Evolutionary conservation across 139 green algal genomes (phyloP).

Genomic region (Yamagishiella unicocca): DNA sequence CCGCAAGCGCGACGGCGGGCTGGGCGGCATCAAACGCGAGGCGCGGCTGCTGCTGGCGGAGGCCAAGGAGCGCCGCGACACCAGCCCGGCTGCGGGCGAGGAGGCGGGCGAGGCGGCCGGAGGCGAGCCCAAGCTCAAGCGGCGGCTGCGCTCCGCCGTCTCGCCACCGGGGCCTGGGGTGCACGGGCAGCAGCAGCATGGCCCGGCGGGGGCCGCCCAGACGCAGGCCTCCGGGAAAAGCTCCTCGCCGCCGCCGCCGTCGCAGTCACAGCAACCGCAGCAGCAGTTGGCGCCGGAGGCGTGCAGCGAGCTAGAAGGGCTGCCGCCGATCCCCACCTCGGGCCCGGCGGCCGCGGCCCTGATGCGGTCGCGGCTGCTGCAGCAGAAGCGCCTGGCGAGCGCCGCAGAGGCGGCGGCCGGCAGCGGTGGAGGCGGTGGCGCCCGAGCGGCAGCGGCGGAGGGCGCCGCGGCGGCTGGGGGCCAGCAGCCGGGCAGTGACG

Average conservation of each 20-base stretch:
- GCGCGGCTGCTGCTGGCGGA: conserved; percentile 39
- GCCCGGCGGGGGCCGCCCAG: background rate
- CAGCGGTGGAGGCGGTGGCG: no score
- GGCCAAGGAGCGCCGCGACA: background rate
- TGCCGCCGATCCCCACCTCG: background rate
- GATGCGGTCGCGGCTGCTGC: conserved; percentile 41
- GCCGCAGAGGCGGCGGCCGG: background rate
- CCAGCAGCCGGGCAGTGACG: background rate
- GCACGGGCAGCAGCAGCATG: background rate
- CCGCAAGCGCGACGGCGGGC: conserved; percentile 42
- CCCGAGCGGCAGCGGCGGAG: no score
- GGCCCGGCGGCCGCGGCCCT: conserved; percentile 33
- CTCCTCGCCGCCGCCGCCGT: background rate
- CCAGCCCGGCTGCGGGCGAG: background rate
- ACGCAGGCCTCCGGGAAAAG: background rate
- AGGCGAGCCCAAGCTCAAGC: conserved; percentile 24
- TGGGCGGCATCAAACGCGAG: conserved; percentile 41
- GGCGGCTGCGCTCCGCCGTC: conserved; percentile 25
- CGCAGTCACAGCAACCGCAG: background rate
- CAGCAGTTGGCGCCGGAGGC: background rate
- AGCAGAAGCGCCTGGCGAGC: conserved; percentile 34
- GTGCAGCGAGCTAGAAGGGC: background rate
- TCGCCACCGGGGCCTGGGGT: conserved; percentile 7
- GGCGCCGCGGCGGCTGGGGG: background rate
- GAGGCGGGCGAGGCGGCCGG: background rate